Percentiles rank a stretch among this genome's conserved stretches.
These are phyloP conservation scores for Butyriboletus loyo DNA, from an alignment of 768 basidiomycete species.

Conservation along the genomic window DNA sequence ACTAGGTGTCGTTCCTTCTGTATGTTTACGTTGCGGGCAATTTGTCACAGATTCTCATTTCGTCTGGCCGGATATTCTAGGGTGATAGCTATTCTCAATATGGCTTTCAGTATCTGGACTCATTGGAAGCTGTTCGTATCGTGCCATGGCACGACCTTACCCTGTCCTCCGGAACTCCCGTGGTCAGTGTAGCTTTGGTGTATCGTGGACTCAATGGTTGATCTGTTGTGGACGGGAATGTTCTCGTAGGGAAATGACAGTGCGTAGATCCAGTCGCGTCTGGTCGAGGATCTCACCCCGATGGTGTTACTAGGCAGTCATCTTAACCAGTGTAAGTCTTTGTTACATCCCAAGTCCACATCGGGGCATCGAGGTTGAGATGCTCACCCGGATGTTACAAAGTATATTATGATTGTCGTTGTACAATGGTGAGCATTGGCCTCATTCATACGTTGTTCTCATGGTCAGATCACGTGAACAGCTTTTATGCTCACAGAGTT, in stretches of 20 bases:
- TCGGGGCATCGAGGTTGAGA: too few species aligned
- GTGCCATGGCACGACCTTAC: not conserved
- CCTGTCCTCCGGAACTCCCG: not conserved
- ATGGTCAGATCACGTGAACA: too few species aligned
- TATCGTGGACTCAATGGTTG: not conserved
- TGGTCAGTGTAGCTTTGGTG: not conserved
- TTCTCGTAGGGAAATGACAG: not conserved
- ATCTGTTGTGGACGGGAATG: not conserved
- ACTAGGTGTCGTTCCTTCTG: conserved; percentile 2
- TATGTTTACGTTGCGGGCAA: not conserved
- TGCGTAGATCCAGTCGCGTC: not conserved
- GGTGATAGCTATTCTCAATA: not conserved
- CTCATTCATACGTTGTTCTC: not conserved
- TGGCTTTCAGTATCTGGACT: not conserved
- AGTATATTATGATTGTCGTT: not conserved
- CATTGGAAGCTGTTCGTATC: not conserved
- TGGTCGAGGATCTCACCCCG: not conserved
- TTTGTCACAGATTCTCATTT: not conserved
- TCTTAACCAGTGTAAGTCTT: not conserved
- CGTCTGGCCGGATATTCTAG: not conserved
- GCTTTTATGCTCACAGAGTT: conserved; percentile 12
- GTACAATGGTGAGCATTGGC: too few species aligned
- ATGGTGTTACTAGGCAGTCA: not conserved
- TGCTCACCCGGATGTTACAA: not conserved
- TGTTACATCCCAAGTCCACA: not conserved